These are phyloP conservation scores for Dimargaris xerosporica DNA, from an alignment of 192 early-diverging fungal species.

Conservation along the genomic window DNA sequence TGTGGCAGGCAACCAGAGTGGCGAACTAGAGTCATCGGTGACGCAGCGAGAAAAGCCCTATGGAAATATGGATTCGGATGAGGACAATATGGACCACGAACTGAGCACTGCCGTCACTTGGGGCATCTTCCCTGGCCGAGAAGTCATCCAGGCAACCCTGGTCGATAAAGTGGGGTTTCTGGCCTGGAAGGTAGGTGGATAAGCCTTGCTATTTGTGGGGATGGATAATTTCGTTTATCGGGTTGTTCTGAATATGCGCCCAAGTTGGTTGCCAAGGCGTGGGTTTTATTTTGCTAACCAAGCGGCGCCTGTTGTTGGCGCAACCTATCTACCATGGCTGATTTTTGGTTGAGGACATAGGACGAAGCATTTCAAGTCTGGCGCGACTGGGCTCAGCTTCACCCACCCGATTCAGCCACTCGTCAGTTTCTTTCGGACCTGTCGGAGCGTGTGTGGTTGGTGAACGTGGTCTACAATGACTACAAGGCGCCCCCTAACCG, in stretches of 20 bases:
- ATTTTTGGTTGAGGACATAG: constrained; percentile 2
- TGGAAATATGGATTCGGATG: not conserved
- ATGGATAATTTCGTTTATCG: not conserved
- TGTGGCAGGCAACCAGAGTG: constrained; percentile 72
- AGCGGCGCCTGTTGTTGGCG: not conserved
- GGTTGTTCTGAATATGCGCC: not conserved
- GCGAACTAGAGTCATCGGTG: constrained; percentile 41
- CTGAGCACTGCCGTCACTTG: constrained; percentile 60
- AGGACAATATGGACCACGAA: not conserved
- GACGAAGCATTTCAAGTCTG: constrained; percentile 92
- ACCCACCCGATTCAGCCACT: constrained; percentile 32
- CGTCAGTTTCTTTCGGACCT: constrained; percentile 41
- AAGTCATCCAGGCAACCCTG: constrained; percentile 89
- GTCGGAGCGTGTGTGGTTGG: constrained; percentile 66
- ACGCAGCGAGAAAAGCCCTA: too few species aligned
- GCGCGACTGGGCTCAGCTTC: constrained; percentile 75
- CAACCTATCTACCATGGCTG: not conserved
- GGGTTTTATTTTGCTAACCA: not conserved
- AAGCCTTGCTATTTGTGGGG: not conserved
- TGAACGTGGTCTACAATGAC: constrained; percentile 94
- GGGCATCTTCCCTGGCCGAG: constrained; percentile 96
- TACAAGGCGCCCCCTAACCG: constrained; percentile 43
- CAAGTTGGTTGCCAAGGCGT: not conserved
- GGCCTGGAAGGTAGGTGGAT: constrained; percentile 63
- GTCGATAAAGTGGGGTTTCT: constrained; percentile 85